Conservation (phyloP, 257 asterid genomes). For the Nicotiana sylvestris region DNA sequence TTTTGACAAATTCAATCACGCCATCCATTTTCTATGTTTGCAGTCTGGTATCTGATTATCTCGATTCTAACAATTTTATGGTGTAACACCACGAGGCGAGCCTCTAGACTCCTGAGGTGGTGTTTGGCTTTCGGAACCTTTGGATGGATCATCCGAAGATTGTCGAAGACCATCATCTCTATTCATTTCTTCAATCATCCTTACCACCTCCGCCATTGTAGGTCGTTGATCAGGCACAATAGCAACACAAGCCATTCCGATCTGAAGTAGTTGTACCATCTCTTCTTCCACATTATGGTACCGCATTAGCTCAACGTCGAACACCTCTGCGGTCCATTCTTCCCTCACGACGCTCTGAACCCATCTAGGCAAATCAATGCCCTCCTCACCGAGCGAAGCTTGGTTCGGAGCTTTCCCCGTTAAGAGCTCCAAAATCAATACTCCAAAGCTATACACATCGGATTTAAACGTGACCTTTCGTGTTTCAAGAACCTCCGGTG, state of each 20-base stretch:
- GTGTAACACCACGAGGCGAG: constrained; percentile 60
- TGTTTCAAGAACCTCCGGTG: constrained; percentile 88
- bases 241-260: constrained; percentile 91
- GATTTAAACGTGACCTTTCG: constrained; percentile 74
- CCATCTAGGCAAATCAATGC: constrained; percentile 95
- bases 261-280: constrained; percentile 95
- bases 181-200: constrained; percentile 80
- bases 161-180: constrained; percentile 63
- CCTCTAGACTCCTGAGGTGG: constrained; percentile 64
- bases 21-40: not conserved
- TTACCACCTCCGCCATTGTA: constrained; percentile 59
- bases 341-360: constrained; percentile 95
- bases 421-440: constrained; percentile 64
- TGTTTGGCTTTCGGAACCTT: constrained; percentile 76
- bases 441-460: constrained; percentile 89
- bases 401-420: constrained; percentile 96
- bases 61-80: constrained; percentile 20
- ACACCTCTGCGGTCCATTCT: constrained; percentile 98
- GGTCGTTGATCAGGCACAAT: constrained; percentile 84
- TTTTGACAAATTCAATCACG: not conserved
- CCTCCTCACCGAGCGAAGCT: constrained; percentile 90
- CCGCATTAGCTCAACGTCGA: constrained; percentile 91
- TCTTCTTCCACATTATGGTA: constrained; percentile 92
- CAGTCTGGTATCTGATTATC: not conserved
- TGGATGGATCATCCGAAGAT: constrained; percentile 71